These are phyloP conservation scores for Magnolia sinica DNA, from an alignment of 164 flowering plant genomes.

Conservation along the genomic window DNA sequence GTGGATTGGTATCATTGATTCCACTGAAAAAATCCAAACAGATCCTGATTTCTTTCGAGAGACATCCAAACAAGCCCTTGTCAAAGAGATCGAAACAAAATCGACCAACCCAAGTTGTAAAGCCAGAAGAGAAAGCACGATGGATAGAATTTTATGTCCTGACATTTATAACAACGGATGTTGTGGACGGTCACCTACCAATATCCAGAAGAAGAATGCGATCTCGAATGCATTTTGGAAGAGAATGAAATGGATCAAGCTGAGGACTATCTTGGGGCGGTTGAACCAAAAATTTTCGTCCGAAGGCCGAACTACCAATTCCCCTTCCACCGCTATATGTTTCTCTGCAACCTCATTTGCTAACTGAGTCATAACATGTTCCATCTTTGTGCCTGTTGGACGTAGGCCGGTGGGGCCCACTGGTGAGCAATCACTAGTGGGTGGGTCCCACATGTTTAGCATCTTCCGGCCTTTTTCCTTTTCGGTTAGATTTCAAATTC, in stretches of 20 bases:
- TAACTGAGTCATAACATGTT: slow-evolving; percentile 60
- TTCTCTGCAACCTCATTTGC: slow-evolving; percentile 50
- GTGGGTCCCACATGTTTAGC: too few species aligned
- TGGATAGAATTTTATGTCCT: too few species aligned
- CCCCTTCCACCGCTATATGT: slow-evolving; percentile 36
- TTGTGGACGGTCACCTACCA: slow-evolving; percentile 39
- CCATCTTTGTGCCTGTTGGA: slow-evolving; percentile 89
- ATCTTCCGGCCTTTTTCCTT: too few species aligned
- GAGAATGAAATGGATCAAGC: slow-evolving; percentile 70
- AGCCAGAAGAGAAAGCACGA: not conserved
- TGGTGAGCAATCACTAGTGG: too few species aligned
- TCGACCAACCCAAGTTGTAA: not conserved
- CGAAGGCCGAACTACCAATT: slow-evolving; percentile 54
- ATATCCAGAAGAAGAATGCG: slow-evolving; percentile 86
- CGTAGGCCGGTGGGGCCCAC: too few species aligned
- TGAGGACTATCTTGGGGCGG: slow-evolving; percentile 58
- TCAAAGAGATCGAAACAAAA: not conserved
- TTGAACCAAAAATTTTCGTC: slow-evolving; percentile 80
- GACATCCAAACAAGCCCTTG: not conserved
- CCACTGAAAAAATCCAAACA: not conserved
- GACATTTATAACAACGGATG: not conserved
- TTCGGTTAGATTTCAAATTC: too few species aligned
- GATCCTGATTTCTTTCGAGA: not conserved
- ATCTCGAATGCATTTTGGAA: slow-evolving; percentile 83
- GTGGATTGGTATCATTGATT: not conserved